Evolutionary conservation across 2,329 filamentous ascomycete species (phyloP), one percentile per base, ranked within the genome.

Genomic region (Curvularia spicifera): DNA sequence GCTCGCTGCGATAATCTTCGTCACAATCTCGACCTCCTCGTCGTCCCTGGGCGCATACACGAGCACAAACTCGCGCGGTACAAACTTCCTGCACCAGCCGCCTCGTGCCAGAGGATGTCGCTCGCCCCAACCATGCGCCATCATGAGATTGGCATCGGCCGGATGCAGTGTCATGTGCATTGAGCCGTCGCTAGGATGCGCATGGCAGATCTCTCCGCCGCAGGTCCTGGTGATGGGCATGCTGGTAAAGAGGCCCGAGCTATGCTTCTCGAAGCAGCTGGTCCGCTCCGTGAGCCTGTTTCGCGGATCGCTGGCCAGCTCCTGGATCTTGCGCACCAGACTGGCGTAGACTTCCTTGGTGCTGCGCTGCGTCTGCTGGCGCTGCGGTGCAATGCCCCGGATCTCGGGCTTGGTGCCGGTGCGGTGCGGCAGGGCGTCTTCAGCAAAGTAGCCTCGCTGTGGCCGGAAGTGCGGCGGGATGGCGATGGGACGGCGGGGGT

Each of bases 141-240:
- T 78, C 18, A 95, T 84, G 51, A 89, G 81, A 67, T 83, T 85
- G 51, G 90, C 90, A 71, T 96, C 92, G 42, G 89, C 85, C 0
- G 91, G 91, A 70, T 95, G 91, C 51, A 96, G 82, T 48, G 87
- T 91, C 78, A 95, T 81, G 76, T 96, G 92, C 83, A 95, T 81
- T 3, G 87, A 90, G 60, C 89, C 85, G 65, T 95, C 91, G 24
- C 84, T 87, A 48, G 88, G 85, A 76, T 96, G 92, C 10, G 91
- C 86, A 74, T 96, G 92, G 68, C 87, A 90, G 43, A 96, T 85
- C 77, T 96, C 92, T n/a, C 91, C 91, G 65, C 89, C 85, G 67
- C 89, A 91, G 10, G 87, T 91, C 29, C 85, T 84, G 71, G 89
- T 89, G 61, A 89, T 80, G 0, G 89, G 88, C 50, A 84, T 81